Evolutionary conservation across 257 asterid genomes (phyloP).

Genomic region (Eucommia ulmoides): DNA sequence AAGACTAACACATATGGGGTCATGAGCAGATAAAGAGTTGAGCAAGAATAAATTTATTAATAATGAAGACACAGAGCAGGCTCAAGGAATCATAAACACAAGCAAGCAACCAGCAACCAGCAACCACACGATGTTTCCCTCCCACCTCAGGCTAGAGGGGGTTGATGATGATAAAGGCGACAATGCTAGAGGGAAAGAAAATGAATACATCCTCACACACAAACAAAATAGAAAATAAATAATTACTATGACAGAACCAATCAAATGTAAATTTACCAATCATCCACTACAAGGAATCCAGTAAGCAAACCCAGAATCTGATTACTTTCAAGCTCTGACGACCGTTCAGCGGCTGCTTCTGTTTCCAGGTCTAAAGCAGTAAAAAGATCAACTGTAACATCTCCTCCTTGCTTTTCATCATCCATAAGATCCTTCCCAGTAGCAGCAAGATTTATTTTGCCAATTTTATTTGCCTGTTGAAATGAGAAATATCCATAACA

Average conservation of each 20-base stretch:
- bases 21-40: too few relatives aligned
- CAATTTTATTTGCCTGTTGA: conserved; percentile 83
- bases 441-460: conserved; percentile 98
- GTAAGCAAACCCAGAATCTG: conserved; percentile 81
- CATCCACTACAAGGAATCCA: conserved; percentile 95
- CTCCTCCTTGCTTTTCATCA: conserved; percentile 96
- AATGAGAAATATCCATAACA: not conserved
- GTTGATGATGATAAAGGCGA: too few relatives aligned
- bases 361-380: conserved; percentile 78
- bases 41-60: too few relatives aligned
- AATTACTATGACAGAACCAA: not conserved
- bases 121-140: too few relatives aligned
- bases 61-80: too few relatives aligned
- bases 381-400: conserved; percentile 89
- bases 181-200: too few relatives aligned
- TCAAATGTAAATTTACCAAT: conserved; percentile 47
- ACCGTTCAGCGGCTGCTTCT: conserved; percentile 64
- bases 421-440: conserved; percentile 99
- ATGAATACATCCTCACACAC: too few relatives aligned
- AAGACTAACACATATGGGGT: too few relatives aligned
- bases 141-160: too few relatives aligned
- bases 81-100: too few relatives aligned
- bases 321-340: conserved; percentile 64
- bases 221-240: too few relatives aligned
- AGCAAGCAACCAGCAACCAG: too few relatives aligned